Evolutionary conservation across 768 basidiomycete genomes (phyloP).

Genomic region (Tephrocybe sp.): DNA sequence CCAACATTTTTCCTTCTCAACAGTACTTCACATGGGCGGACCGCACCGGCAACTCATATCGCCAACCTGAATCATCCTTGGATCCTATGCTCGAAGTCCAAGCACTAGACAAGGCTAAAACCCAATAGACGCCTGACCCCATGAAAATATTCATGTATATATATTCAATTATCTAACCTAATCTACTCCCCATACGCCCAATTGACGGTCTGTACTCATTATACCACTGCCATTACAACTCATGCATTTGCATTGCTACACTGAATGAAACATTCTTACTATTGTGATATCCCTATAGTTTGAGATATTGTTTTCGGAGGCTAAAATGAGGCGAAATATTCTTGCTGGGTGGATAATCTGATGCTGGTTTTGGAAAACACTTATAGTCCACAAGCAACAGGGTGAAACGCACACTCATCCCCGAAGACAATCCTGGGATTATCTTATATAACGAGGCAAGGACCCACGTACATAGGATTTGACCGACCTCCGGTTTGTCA

Average conservation of each 20-base stretch:
- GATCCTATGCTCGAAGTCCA: conserved; percentile 81
- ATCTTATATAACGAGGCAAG: too few species aligned
- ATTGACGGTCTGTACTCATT: conserved; percentile 9
- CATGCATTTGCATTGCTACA: neutral
- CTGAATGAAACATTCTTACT: too few species aligned
- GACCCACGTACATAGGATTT: too few species aligned
- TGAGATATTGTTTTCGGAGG: too few species aligned
- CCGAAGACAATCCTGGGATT: too few species aligned
- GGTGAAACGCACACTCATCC: too few species aligned
- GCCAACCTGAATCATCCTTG: conserved; percentile 76
- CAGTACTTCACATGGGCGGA: conserved; percentile 98
- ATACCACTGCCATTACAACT: conserved; percentile 1
- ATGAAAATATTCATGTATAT: neutral
- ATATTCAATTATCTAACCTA: conserved; percentile 10
- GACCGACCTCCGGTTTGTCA: too few species aligned
- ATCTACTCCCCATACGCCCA: conserved; percentile 2
- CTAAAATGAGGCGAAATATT: too few species aligned
- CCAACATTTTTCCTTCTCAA: conserved; percentile 12
- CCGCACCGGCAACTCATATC: conserved; percentile 78
- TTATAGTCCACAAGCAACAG: too few species aligned
- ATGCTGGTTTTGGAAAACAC: too few species aligned
- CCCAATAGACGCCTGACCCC: conserved; percentile 15
- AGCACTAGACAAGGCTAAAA: conserved; percentile 22
- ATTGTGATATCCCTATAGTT: too few species aligned
- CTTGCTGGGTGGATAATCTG: too few species aligned